Base-by-base conservation (phyloP, 208 protist genomes). In the Leptomonas seymouri region DNA sequence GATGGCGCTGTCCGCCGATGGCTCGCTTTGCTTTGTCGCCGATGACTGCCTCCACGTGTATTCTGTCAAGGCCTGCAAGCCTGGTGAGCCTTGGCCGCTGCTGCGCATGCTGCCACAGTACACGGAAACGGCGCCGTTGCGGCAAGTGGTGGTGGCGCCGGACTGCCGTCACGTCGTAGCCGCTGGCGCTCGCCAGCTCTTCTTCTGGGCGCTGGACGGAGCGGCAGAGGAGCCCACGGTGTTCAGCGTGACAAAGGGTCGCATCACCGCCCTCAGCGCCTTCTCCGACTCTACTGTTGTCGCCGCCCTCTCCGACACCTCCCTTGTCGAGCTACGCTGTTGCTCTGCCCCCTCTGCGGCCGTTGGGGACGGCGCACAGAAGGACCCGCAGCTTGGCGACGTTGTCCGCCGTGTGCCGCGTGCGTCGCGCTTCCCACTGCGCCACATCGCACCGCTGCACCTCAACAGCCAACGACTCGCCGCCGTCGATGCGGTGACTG, bases 11-110 rank as follows among this genome's bases (percentile, higher is more conserved):
- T 93, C 90, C 28, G 27, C 53, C 3, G 90, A 96, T 67, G 86
- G 74, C 49, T 86, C 81, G 9, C 68, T 93, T 23, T 96, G 90
- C 66, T 87, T 91, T 49, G 76, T 93, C 23, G 85, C 87, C 6
- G 90, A 96, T 61, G 90, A 96, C 72, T 85, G 71, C 66, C 72
- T 96, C 21, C 81, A 93, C 67, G 65, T 91, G 8, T 96, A 91
- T 62, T 67, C 67, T 21, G 64, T 86, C 36, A 61, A 48, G n/a
- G 34, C 63, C 28, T 84, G 87, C 74, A 39, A 30, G 42, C 85
- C 90, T 0, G 90, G 90, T 0, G 75, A 87, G 46, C 59, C 51
- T 39, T 93, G 87, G 88, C 62, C 78, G 21, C 66, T 76, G 30
- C 58, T 96, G 55, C 56, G 71, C 12, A 78, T 76, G 30, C 67